Evolutionary conservation across 768 basidiomycete genomes (phyloP).

Genomic region (Collybiopsis luxurians): DNA sequence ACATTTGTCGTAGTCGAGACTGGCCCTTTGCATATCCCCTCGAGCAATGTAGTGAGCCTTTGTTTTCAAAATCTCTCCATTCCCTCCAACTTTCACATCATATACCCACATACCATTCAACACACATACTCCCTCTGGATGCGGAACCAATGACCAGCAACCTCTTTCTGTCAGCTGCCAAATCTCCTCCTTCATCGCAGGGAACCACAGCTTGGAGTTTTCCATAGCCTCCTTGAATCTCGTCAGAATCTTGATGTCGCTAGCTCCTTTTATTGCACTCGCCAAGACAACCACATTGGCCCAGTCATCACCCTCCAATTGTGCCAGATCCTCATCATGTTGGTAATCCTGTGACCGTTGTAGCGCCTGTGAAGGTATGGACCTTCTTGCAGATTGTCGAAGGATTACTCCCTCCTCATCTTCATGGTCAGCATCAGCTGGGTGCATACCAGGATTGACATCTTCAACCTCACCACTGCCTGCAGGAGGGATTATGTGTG

Average conservation of each 20-base stretch:
- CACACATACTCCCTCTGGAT: background rate
- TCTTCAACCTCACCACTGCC: too few relatives aligned
- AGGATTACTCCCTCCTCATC: background rate
- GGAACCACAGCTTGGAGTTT: background rate
- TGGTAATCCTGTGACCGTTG: too few relatives aligned
- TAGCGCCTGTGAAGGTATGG: too few relatives aligned
- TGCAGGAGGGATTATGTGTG: too few relatives aligned
- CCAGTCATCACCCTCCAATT: too few relatives aligned
- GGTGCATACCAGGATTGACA: too few relatives aligned
- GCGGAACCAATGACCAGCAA: background rate
- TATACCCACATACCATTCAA: constrained; percentile 21
- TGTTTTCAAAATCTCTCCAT: constrained; percentile 22
- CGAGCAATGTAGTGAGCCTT: too few relatives aligned
- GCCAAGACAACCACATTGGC: background rate
- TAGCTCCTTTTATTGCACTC: background rate
- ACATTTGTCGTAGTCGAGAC: constrained; percentile 21
- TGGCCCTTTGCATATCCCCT: constrained; percentile 25
- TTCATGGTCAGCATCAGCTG: too few relatives aligned
- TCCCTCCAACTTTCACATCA: constrained; percentile 21
- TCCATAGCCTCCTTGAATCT: background rate
- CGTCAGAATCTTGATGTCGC: background rate
- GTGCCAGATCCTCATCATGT: background rate
- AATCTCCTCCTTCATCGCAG: background rate
- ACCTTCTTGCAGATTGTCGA: background rate
- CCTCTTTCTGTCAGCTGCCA: background rate